phyloP scores from a whole-genome alignment of 768 basidiomycete genomes.

The Gymnopilus junonius region DNA sequence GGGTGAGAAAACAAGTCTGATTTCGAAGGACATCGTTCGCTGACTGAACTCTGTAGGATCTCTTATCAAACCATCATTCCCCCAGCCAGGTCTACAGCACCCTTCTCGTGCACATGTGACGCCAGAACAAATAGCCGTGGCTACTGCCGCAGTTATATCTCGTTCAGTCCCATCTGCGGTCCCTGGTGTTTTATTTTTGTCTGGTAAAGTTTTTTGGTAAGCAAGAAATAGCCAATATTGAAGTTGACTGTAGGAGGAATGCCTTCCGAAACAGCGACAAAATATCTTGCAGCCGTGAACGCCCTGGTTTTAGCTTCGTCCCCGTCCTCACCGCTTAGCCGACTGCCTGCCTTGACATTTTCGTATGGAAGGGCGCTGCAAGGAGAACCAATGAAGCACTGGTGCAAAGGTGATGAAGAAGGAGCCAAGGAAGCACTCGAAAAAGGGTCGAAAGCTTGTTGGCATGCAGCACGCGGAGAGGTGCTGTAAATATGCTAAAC shows the following conservation, averaged over 20 bases:
- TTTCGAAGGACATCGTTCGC: background rate
- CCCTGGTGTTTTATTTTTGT: constrained; percentile 53
- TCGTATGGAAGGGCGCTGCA: constrained; percentile 57
- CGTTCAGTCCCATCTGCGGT: constrained; percentile 50
- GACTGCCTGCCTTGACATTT: constrained; percentile 50
- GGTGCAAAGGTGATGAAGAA: constrained; percentile 48
- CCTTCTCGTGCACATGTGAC: constrained; percentile 39
- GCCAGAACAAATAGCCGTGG: constrained; percentile 46
- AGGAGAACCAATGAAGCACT: constrained; percentile 50
- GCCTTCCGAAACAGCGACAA: constrained; percentile 41
- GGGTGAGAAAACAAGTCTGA: constrained; percentile 33
- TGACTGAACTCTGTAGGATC: constrained; percentile 36
- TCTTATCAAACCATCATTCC: constrained; percentile 56
- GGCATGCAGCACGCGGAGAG: constrained; percentile 43
- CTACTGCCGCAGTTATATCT: constrained; percentile 48
- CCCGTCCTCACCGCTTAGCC: constrained; percentile 37
- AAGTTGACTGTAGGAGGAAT: constrained; percentile 41
- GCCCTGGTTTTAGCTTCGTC: constrained; percentile 37
- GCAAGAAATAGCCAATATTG: background rate
- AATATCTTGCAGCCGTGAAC: constrained; percentile 47
- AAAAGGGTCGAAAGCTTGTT: constrained; percentile 48
- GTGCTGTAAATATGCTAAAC: constrained; percentile 8
- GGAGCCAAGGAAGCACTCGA: constrained; percentile 43
- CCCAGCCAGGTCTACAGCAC: constrained; percentile 51
- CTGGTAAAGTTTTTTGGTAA: constrained; percentile 35